Percentiles rank a stretch among this genome's conserved stretches.
phyloP scores from a whole-genome alignment of 768 basidiomycete genomes.

The Cantharellus anzutake region DNA sequence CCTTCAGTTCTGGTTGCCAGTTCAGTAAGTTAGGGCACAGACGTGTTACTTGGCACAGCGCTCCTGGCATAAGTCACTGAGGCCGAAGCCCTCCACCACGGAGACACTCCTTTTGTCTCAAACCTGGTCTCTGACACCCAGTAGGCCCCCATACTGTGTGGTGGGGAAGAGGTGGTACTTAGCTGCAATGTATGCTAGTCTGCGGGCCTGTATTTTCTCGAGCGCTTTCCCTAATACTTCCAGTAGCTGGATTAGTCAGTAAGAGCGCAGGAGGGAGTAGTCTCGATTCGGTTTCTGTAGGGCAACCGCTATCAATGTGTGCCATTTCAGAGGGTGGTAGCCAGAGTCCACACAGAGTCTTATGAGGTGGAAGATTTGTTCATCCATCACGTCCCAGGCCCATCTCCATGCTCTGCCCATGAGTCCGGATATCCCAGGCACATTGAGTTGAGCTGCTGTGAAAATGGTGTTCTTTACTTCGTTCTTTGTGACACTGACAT shows the following conservation, averaged over 20 bases:
- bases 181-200: constrained; percentile 12
- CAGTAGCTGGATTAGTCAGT: constrained; percentile 6
- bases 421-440: constrained; percentile 4
- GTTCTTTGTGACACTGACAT: not conserved
- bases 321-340: constrained; percentile 6
- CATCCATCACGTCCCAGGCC: constrained; percentile 4
- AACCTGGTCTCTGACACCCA: too few species aligned
- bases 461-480: constrained; percentile 3
- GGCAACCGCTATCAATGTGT: constrained; percentile 2
- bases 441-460: constrained; percentile 1
- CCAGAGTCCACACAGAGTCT: not conserved
- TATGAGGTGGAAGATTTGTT: not conserved
- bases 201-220: constrained; percentile 14
- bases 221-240: constrained; percentile 20
- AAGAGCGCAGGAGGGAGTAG: constrained; percentile 7
- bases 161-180: constrained; percentile 9
- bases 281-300: constrained; percentile 7
- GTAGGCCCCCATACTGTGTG: constrained; percentile 15
- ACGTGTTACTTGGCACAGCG: too few species aligned
- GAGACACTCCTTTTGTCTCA: too few species aligned
- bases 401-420: not conserved
- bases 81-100: too few species aligned
- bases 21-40: too few species aligned
- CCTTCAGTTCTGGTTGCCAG: too few species aligned
- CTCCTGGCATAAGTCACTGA: too few species aligned